These are phyloP conservation scores for Entomortierella parvispora DNA, from an alignment of 192 early-diverging fungal genomes.

Conservation along the genomic window DNA sequence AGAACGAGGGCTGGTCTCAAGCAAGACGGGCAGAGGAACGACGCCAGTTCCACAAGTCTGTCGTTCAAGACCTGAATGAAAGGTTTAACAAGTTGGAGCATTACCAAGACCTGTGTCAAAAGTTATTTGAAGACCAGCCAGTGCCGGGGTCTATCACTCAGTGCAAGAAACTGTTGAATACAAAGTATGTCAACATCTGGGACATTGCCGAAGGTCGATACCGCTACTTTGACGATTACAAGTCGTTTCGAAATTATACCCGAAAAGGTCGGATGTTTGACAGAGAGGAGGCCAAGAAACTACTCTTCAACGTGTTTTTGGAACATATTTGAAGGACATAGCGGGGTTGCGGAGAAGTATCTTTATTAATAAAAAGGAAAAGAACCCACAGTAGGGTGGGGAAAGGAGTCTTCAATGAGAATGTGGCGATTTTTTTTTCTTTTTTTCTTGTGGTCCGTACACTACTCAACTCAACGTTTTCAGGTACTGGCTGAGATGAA, in stretches of 20 bases:
- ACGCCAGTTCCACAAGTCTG: neutral
- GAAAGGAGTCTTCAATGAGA: too few relatives aligned
- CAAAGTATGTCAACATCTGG: constrained; percentile 32
- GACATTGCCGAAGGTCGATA: constrained; percentile 14
- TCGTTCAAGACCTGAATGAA: constrained; percentile 5
- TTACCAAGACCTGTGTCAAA: constrained; percentile 10
- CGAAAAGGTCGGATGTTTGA: constrained; percentile 5
- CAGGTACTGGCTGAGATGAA: too few relatives aligned
- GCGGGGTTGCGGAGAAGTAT: too few relatives aligned
- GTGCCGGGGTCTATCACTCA: constrained; percentile 9
- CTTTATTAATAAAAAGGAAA: too few relatives aligned
- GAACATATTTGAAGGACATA: neutral
- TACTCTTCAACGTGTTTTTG: constrained; percentile 15
- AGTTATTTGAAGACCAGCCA: constrained; percentile 4
- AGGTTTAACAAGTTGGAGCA: constrained; percentile 6
- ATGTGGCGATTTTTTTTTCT: too few relatives aligned
- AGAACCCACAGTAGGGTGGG: too few relatives aligned
- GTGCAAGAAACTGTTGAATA: constrained; percentile 8
- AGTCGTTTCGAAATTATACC: constrained; percentile 9
- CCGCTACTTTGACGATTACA: constrained; percentile 11
- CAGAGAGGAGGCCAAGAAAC: neutral
- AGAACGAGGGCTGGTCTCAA: neutral
- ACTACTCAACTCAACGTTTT: too few relatives aligned
- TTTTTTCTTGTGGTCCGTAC: too few relatives aligned
- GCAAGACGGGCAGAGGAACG: neutral